Evolutionary conservation across 169 alveolate genomes (phyloP).

Genomic region (Plasmodium adleri): DNA sequence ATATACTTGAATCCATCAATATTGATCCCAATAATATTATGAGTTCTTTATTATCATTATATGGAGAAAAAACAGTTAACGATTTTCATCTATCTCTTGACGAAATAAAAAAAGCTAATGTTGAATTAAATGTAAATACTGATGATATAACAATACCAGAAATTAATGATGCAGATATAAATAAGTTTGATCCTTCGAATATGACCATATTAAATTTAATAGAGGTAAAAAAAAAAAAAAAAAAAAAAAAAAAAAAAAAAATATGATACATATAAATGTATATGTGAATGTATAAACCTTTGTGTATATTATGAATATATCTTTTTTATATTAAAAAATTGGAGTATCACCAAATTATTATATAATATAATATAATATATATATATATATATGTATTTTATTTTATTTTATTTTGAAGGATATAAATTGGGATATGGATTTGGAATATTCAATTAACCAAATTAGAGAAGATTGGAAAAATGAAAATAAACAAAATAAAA

Average conservation of each 20-base stretch:
- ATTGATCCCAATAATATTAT: constrained; percentile 66
- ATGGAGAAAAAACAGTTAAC: constrained; percentile 63
- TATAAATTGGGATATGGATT: constrained; percentile 69
- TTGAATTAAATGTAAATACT: constrained; percentile 57
- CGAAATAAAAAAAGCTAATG: constrained; percentile 54
- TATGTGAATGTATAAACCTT: background rate
- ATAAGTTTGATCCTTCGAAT: constrained; percentile 59
- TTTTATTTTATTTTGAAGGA: constrained; percentile 29
- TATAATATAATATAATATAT: background rate
- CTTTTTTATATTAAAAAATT: too few relatives aligned
- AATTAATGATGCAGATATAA: constrained; percentile 21
- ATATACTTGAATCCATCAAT: constrained; percentile 66
- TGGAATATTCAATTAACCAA: constrained; percentile 66
- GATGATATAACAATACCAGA: constrained; percentile 54
- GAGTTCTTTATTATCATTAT: constrained; percentile 56
- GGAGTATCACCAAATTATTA: background rate
- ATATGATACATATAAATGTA: background rate
- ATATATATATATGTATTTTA: background rate
- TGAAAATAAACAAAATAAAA: constrained; percentile 65
- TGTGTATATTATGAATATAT: background rate
- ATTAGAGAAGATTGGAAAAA: constrained; percentile 68
- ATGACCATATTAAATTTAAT: constrained; percentile 38
- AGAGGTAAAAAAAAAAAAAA: constrained; percentile 33
- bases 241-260: background rate
- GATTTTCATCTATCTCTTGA: constrained; percentile 52